Evolutionary conservation across 208 protist species (phyloP).

Genomic region (Wallacemonas sp.): DNA sequence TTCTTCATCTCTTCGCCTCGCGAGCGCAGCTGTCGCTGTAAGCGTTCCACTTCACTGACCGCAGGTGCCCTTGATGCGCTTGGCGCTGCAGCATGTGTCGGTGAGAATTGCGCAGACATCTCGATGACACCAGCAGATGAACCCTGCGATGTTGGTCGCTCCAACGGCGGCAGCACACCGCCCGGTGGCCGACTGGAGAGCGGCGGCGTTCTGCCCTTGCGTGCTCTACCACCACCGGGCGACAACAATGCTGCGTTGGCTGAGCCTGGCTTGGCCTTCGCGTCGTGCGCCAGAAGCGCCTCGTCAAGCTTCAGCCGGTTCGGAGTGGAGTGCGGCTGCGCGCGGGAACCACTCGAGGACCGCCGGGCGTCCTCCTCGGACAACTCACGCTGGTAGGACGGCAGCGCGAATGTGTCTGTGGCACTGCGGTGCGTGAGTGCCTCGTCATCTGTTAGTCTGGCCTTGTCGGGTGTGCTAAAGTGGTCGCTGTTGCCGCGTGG

Average conservation of each 20-base stretch:
- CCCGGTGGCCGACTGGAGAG: constrained; percentile 24
- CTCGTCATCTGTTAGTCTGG: neutral
- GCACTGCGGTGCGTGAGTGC: neutral
- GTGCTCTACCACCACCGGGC: neutral
- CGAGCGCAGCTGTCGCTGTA: constrained; percentile 45
- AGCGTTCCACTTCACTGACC: constrained; percentile 24
- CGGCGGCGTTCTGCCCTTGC: neutral
- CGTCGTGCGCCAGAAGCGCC: constrained; percentile 7
- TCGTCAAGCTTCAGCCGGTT: constrained; percentile 10
- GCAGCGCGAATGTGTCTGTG: constrained; percentile 6
- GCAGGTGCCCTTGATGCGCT: neutral
- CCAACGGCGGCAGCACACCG: constrained; percentile 30
- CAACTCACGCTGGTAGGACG: neutral
- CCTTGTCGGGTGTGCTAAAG: neutral
- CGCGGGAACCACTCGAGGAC: neutral
- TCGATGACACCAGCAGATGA: constrained; percentile 29
- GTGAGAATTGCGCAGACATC: constrained; percentile 35
- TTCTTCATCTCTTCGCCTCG: constrained; percentile 45
- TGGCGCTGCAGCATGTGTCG: neutral
- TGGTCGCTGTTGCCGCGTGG: neutral
- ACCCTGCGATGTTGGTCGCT: constrained; percentile 4
- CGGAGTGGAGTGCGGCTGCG: constrained; percentile 6
- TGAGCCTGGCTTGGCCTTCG: neutral
- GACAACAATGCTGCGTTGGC: neutral
- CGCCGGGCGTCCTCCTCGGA: neutral